Base-by-base conservation (phyloP, 805 yeast species). In the Blastobotrys muscicola region DNA sequence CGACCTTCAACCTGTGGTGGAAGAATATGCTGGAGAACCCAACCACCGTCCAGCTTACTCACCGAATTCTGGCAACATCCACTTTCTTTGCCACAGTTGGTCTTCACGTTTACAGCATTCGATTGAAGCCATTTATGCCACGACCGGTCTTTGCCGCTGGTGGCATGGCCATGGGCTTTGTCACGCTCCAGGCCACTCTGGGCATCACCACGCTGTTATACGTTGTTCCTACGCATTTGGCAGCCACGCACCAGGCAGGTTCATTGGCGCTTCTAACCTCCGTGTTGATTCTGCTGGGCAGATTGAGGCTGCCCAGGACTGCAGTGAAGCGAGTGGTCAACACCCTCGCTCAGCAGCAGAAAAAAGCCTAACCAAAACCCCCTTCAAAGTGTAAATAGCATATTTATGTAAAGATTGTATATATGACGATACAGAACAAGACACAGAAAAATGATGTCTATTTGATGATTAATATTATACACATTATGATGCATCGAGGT, bases 231-330 rank as follows among this genome's bases (percentile, higher is more conserved):
- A 79, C 84, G 16, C 85, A 95, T 29, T 65, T 90, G 38, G 99
- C 96, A 1, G 94, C 97, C 3, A 76, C 87, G 4, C 99, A 92
- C 61, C 99, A 92, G 69, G 96, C 95, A 7, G 97, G 97, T 53
- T 95, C 97, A 1, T 67, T 92, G 53, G 94, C 94, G 0, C 69
- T 92, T 39, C 69, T 92, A 54, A 89, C 98, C 0, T 71, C 83
- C 11, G 74, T 86, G n/a, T 68, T 90, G 46, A 69, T 81, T 8
- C 66, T 79, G 43, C 73, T 77, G 8, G 69, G 76, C 45, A 71
- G 75, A 43, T 61, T 84, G 52, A 69, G 79, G 49, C 70, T 70
- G 50, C 87, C 89, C 39, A 70, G 80, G 59, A 39, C 55, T 26
- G 30, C 42, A 10, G 30, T 51, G 23, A 39, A 33, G 23, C 30